A percentile compares a stretch with the other conserved stretches of the same genome.
Evolutionary conservation across 1,284 basidiomycete species (phyloP).

Genomic region (Schizopora paradoxa): DNA sequence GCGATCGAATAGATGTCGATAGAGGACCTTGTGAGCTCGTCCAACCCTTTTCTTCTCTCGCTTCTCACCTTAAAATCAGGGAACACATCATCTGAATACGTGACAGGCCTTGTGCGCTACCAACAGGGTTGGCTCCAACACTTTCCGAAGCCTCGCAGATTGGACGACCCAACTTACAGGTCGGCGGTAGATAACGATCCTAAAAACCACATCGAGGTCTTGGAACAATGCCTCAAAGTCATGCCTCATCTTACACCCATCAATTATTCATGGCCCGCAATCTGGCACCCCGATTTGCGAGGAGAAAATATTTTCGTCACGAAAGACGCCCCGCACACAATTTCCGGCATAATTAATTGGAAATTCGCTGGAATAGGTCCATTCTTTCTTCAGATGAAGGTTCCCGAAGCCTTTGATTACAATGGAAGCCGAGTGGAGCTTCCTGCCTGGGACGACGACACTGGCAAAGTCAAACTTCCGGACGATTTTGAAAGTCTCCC

Average conservation of each 20-base stretch:
- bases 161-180: no score
- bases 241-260: slow-evolving; percentile 6
- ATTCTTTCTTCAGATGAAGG: slow-evolving; percentile 8
- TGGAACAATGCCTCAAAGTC: no score
- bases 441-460: no score
- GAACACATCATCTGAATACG: neutral
- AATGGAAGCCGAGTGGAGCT: no score
- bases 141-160: no score
- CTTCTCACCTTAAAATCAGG: neutral
- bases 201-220: no score
- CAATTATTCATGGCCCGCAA: neutral
- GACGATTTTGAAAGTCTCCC: no score
- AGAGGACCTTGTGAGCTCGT: slow-evolving; percentile 27
- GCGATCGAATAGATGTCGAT: slow-evolving; percentile 22
- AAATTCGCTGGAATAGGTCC: neutral
- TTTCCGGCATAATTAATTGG: slow-evolving; percentile 5
- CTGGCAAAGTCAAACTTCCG: no score
- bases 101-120: no score
- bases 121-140: no score
- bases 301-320: slow-evolving; percentile 8
- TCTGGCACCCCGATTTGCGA: slow-evolving; percentile 14
- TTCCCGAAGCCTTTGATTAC: no score
- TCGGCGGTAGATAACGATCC: no score
- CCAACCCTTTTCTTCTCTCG: neutral
- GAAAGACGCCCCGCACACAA: neutral